A percentile compares a stretch with the other conserved stretches of the same genome.
Evolutionary conservation across 768 basidiomycete species (phyloP).

Genomic region (Agaricus subrufescens): DNA sequence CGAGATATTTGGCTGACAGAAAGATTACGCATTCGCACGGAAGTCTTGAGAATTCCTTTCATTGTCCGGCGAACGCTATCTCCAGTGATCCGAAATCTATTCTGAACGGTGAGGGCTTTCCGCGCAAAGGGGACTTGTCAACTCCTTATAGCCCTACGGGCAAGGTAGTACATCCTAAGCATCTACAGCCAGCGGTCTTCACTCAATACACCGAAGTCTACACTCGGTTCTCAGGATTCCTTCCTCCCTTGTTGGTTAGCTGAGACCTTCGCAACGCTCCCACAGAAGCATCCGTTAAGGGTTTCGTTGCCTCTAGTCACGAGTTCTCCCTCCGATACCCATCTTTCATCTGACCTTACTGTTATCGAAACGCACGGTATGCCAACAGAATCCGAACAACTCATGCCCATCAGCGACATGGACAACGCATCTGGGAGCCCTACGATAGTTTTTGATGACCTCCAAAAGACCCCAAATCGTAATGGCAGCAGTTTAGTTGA

Average conservation of each 20-base stretch:
- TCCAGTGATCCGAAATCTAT: background rate
- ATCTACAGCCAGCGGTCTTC: background rate
- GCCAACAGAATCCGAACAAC: background rate
- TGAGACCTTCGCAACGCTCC: conserved; percentile 44
- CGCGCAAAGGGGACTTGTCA: background rate
- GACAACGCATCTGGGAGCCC: background rate
- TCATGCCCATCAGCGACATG: background rate
- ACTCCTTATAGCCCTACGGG: background rate
- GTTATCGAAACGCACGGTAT: background rate
- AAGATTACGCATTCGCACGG: too few relatives aligned
- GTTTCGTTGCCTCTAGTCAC: conserved; percentile 28
- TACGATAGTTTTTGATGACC: background rate
- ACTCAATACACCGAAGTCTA: conserved; percentile 5
- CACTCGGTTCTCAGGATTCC: conserved; percentile 19
- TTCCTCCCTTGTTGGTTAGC: conserved; percentile 53
- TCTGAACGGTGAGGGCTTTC: too few relatives aligned
- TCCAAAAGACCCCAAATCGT: background rate
- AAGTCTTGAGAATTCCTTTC: too few relatives aligned
- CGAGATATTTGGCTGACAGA: background rate
- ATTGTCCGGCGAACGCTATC: too few relatives aligned
- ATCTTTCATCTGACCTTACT: conserved; percentile 1
- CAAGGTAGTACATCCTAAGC: background rate
- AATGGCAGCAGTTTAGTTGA: background rate
- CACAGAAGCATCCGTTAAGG: conserved; percentile 42
- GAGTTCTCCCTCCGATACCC: background rate